These are phyloP conservation scores for Scutellaria minor DNA, from an alignment of 257 asterid genomes.

Conservation along the genomic window DNA sequence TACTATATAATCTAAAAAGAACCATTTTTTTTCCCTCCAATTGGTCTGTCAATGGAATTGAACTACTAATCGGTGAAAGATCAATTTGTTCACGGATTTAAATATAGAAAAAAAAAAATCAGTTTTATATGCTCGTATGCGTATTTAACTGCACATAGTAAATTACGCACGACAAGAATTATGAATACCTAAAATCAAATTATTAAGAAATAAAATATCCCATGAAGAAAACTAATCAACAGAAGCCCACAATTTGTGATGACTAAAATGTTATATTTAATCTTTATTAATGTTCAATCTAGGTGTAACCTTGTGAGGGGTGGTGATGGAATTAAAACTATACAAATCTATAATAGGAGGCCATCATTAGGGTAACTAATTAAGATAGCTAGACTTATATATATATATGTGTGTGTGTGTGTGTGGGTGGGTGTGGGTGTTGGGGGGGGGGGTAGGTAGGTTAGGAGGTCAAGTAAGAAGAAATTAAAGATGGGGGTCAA, in stretches of 20 bases:
- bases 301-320: neutral
- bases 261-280: conserved; percentile 14
- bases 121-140: too few relatives aligned
- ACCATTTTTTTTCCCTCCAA: too few relatives aligned
- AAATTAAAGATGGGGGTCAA: neutral
- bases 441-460: too few relatives aligned
- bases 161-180: too few relatives aligned
- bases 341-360: neutral
- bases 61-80: neutral
- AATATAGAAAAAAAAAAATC: too few relatives aligned
- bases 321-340: too few relatives aligned
- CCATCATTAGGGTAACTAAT: neutral
- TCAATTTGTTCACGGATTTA: neutral
- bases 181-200: too few relatives aligned
- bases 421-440: too few relatives aligned
- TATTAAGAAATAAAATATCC: neutral
- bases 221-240: neutral
- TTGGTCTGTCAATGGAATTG: too few relatives aligned
- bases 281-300: neutral
- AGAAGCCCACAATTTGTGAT: conserved; percentile 5
- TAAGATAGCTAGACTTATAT: too few relatives aligned
- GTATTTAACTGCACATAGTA: neutral
- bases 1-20: too few relatives aligned
- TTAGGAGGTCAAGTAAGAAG: neutral
- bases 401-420: too few relatives aligned